phyloP scores from a whole-genome alignment of 140 eudicot genomes.

The Flaveria floridana region DNA sequence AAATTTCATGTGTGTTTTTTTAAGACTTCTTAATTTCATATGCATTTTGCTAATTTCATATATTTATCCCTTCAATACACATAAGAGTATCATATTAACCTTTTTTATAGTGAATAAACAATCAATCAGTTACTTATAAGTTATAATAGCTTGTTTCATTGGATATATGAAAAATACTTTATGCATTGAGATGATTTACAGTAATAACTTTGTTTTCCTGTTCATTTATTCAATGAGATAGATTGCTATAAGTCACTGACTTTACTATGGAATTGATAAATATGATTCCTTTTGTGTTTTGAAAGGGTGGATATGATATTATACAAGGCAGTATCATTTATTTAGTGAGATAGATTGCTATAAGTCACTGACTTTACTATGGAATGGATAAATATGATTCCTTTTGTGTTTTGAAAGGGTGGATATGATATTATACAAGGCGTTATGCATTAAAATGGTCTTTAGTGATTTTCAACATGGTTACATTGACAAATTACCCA shows the following conservation, averaged over 20 bases:
- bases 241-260: neutral
- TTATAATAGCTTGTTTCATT: neutral
- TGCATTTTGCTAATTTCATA: neutral
- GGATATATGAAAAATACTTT: neutral
- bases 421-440: neutral
- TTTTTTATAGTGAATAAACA: neutral
- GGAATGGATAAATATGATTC: neutral
- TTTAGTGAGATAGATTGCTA: neutral
- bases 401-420: neutral
- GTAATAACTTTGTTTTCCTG: neutral
- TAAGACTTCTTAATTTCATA: neutral
- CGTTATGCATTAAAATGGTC: neutral
- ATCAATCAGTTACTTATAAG: too few species aligned
- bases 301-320: neutral
- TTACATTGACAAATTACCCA: neutral
- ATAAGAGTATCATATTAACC: neutral
- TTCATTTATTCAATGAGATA: neutral
- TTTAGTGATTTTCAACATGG: neutral
- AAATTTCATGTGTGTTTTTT: neutral
- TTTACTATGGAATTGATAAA: neutral
- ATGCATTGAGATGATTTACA: neutral
- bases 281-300: neutral
- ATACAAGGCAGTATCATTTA: neutral
- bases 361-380: neutral
- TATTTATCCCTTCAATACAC: neutral